A percentile compares a stretch with the other conserved stretches of the same genome.
Evolutionary conservation across 1,284 basidiomycete species (phyloP).

Genomic region (Jaminaea rosea): DNA sequence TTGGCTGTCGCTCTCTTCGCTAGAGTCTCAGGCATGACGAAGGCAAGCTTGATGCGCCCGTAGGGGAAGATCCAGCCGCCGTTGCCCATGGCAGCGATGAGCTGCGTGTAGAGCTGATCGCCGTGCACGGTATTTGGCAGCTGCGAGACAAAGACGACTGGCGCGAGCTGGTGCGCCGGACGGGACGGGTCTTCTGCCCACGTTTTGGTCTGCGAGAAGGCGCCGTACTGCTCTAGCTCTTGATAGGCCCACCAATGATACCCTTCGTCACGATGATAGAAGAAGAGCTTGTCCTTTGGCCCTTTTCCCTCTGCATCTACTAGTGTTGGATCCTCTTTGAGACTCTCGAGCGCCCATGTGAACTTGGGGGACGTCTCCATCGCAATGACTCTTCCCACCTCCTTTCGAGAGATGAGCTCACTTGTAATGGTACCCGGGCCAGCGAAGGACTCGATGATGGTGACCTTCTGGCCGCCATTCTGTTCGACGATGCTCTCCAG

Average conservation of each 20-base stretch:
- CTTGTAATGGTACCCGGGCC: slow-evolving; percentile 38
- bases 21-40: slow-evolving; percentile 36
- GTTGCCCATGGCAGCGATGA: slow-evolving; percentile 28
- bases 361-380: slow-evolving; percentile 26
- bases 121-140: slow-evolving; percentile 43
- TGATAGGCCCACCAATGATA: neutral
- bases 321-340: slow-evolving; percentile 12
- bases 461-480: slow-evolving; percentile 23
- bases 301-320: neutral
- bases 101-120: slow-evolving; percentile 42
- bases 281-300: neutral
- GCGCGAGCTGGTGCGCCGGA: slow-evolving; percentile 1
- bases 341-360: slow-evolving; percentile 10
- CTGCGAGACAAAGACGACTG: slow-evolving; percentile 36
- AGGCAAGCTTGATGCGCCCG: slow-evolving; percentile 26
- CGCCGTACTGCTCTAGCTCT: neutral
- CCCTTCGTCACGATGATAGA: too few relatives aligned
- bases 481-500: neutral
- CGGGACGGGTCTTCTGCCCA: neutral
- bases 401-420: slow-evolving; percentile 23
- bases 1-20: too few relatives aligned
- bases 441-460: slow-evolving; percentile 40
- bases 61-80: slow-evolving; percentile 39
- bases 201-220: neutral
- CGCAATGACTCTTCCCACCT: slow-evolving; percentile 42